Evolutionary conservation across 106 monocot genomes (phyloP).

Genomic region (Dendrobium huoshanense): DNA sequence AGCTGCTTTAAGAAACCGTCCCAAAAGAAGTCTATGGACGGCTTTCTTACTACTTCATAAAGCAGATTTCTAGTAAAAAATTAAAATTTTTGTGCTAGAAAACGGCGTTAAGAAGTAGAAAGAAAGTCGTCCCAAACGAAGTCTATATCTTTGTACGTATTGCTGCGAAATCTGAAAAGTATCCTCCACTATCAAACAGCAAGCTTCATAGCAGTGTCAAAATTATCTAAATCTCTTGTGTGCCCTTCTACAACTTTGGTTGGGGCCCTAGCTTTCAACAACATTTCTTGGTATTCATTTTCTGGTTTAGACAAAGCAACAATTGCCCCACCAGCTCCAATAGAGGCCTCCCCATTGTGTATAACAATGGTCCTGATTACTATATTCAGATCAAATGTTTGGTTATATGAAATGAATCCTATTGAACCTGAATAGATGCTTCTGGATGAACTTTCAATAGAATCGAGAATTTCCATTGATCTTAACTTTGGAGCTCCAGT

Average conservation of each 20-base stretch:
- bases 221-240: neutral
- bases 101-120: no score
- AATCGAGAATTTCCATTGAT: constrained; percentile 84
- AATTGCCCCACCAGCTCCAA: constrained; percentile 89
- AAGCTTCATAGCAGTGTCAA: neutral
- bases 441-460: constrained; percentile 55
- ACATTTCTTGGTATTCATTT: constrained; percentile 84
- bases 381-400: constrained; percentile 82
- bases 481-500: constrained; percentile 86
- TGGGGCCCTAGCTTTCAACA: constrained; percentile 83
- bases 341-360: constrained; percentile 62
- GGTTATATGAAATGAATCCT: constrained; percentile 80
- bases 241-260: constrained; percentile 5
- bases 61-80: no score
- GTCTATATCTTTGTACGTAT: neutral
- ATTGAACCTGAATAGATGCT: constrained; percentile 83
- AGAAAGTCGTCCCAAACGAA: no score
- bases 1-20: no score
- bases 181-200: neutral
- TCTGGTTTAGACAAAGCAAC: constrained; percentile 76
- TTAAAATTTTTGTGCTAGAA: no score
- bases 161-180: neutral
- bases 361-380: constrained; percentile 82
- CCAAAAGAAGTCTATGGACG: no score
- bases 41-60: no score